Base-by-base conservation (phyloP, 192 early-diverging fungal genomes). In the Coemansia sp. region DNA sequence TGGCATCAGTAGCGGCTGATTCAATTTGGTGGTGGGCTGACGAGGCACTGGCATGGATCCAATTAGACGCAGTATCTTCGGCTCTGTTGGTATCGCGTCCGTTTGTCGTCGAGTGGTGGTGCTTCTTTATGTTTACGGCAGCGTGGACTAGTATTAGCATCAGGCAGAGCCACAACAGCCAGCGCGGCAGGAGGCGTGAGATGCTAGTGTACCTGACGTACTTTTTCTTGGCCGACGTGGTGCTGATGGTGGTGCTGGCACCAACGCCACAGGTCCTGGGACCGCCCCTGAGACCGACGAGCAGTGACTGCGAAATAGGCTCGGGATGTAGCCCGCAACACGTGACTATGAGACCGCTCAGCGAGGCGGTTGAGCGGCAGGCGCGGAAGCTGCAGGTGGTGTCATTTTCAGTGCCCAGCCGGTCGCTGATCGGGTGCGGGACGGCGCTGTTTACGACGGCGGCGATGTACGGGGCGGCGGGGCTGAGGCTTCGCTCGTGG, bases 21-120 rank as follows among this genome's bases (percentile, higher is more conserved):
- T 63, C 75, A 38, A 40, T 71, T 42, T 75, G 73, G 24, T 33
- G 70, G 65, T 73, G 75, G 68, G 22, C 75, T 9, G 75, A 82
- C 54, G 80, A 68, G 8, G 5, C 65, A 13, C 29, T 77, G 36
- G 77, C 73, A 73, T 66, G 63, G 24, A 40, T 71, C 27, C 80
- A 82, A 60, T 1, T 68, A 27, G 40, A 70, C 34, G 66, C 57
- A 33, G 42, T 55, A 4, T 47, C 54, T 4, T 42, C 60, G n/a
- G 52, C 73, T 27, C 51, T 70, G 41, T 64, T 70, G 41, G 31
- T 83, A 18, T 65, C 81, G 16, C 66, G 60, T 16, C 70, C 73
- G 31, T 69, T 73, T 49, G 66, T 76, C 16, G 8, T 76, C 42
- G 67, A 75, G 51, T 84, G 81, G 81, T 68, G 72, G 9, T 65